A percentile compares a stretch with the other conserved stretches of the same genome.
Evolutionary conservation across 2,329 filamentous ascomycete genomes (phyloP).

Genomic region (Exophiala xenobiotica): DNA sequence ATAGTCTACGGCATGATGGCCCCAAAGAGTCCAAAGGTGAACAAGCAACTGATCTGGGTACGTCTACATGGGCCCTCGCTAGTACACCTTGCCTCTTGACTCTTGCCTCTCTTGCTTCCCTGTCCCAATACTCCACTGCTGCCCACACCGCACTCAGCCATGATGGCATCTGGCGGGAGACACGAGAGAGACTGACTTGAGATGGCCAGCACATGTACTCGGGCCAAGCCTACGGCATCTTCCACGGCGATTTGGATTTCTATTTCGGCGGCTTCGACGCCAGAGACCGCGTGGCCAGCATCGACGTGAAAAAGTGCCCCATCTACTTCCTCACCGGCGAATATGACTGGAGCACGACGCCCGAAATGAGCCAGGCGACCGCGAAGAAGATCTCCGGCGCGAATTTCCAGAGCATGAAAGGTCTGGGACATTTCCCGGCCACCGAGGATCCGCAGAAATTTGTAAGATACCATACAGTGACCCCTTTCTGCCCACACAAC

Average conservation of each 20-base stretch:
- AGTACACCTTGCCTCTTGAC: background rate
- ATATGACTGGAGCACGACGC: slow-evolving; percentile 16
- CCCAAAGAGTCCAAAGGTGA: slow-evolving; percentile 45
- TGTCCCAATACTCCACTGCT: background rate
- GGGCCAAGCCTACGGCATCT: slow-evolving; percentile 52
- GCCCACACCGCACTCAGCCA: background rate
- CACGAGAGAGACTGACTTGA: no score
- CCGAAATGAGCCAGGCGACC: slow-evolving; percentile 46
- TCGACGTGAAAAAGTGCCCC: slow-evolving; percentile 51
- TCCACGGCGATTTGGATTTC: slow-evolving; percentile 54
- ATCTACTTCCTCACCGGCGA: slow-evolving; percentile 52
- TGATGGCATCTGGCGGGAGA: no score
- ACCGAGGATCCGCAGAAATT: slow-evolving; percentile 46
- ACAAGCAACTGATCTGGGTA: slow-evolving; percentile 49
- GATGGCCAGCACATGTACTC: slow-evolving; percentile 48
- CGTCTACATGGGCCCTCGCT: background rate
- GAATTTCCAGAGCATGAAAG: slow-evolving; percentile 47
- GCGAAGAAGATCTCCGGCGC: slow-evolving; percentile 50
- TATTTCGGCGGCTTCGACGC: slow-evolving; percentile 54
- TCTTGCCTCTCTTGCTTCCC: background rate
- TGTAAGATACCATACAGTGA: slow-evolving; percentile 25
- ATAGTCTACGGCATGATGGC: slow-evolving; percentile 50
- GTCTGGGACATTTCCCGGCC: slow-evolving; percentile 49
- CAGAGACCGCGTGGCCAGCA: slow-evolving; percentile 43
- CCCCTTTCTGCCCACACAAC: background rate